These are phyloP conservation scores for Nemania serpens DNA, from an alignment of 2,329 filamentous ascomycete species.

Conservation along the genomic window DNA sequence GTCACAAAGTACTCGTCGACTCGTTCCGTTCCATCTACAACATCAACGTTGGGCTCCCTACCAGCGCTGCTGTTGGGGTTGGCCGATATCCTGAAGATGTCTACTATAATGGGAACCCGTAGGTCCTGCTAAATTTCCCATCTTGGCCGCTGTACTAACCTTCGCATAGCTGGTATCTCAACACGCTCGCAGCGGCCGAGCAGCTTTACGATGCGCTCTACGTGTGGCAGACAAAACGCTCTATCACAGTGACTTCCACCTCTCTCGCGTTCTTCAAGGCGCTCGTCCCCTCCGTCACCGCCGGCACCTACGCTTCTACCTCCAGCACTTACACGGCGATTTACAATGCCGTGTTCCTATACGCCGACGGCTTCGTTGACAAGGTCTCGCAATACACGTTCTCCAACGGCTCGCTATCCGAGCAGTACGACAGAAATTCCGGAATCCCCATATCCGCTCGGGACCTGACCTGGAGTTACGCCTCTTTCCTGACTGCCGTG, in stretches of 20 bases:
- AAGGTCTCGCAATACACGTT: conserved; percentile 67
- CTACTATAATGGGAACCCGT: conserved; percentile 77
- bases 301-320: conserved; percentile 64
- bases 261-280: conserved; percentile 76
- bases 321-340: conserved; percentile 58
- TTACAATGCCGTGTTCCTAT: conserved; percentile 59
- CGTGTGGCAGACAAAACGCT: conserved; percentile 68
- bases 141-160: conserved; percentile 17
- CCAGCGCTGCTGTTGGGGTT: conserved; percentile 63
- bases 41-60: conserved; percentile 68
- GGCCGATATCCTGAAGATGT: conserved; percentile 74
- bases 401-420: conserved; percentile 65
- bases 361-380: conserved; percentile 65
- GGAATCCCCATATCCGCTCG: conserved; percentile 64
- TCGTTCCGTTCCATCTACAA: conserved; percentile 73
- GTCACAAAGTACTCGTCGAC: conserved; percentile 76
- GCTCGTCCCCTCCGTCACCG: conserved; percentile 59
- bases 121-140: conserved; percentile 14
- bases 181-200: conserved; percentile 77
- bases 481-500: conserved; percentile 63
- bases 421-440: conserved; percentile 65
- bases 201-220: conserved; percentile 78
- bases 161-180: conserved; percentile 67
- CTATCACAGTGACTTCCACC: conserved; percentile 65
- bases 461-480: conserved; percentile 57